Evolutionary conservation across 257 asterid species (phyloP).

Genomic region (Scutellaria baicalensis): DNA sequence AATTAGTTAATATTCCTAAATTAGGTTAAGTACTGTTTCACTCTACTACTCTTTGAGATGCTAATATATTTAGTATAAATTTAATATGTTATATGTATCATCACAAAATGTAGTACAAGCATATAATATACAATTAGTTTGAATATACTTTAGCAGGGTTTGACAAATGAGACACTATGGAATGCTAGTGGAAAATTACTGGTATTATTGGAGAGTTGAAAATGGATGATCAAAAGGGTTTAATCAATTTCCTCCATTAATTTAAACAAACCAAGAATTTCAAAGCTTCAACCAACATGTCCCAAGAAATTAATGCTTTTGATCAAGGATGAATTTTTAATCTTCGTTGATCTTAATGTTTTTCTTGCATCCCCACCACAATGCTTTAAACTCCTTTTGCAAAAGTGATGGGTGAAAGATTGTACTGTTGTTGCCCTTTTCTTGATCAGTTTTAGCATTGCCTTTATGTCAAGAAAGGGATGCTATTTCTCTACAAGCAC

Average conservation of each 20-base stretch:
- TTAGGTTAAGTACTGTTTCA: not conserved
- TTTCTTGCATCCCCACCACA: conserved; percentile 32
- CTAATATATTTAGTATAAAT: no score
- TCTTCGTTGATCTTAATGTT: not conserved
- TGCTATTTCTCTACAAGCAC: conserved; percentile 31
- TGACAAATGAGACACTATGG: conserved; percentile 31
- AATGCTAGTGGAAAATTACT: conserved; percentile 18
- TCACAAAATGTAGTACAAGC: no score
- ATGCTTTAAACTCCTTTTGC: conserved; percentile 23
- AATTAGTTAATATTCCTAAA: conserved; percentile 1
- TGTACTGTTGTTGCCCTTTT: conserved; percentile 8
- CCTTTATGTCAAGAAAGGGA: conserved; percentile 17
- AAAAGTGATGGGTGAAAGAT: conserved; percentile 28
- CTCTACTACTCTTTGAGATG: no score
- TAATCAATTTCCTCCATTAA: conserved; percentile 5
- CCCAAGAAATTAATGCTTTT: not conserved
- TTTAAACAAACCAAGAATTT: not conserved
- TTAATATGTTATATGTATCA: no score
- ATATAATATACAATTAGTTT: conserved; percentile 15
- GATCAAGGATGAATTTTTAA: not conserved
- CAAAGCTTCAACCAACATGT: conserved; percentile 22
- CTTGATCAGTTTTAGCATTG: conserved; percentile 29
- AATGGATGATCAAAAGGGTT: conserved; percentile 2
- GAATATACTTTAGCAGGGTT: conserved; percentile 11
- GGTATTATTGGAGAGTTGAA: conserved; percentile 27